Base-by-base conservation (phyloP, 306 rosid genomes). In the Citrullus amarus region DNA sequence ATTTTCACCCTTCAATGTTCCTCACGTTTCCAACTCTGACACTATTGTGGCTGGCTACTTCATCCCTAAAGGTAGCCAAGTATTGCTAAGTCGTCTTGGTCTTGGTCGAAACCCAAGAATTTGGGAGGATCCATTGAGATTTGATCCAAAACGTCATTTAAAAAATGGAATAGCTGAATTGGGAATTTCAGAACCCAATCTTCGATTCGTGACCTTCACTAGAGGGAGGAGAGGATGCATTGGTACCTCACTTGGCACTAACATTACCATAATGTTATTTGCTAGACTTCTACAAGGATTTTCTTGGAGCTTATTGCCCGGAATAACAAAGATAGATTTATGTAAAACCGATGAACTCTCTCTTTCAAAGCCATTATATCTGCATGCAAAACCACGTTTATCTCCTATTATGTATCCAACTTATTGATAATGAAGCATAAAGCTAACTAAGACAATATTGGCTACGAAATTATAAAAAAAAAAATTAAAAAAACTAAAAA, bases 11-110 rank as follows among this genome's bases (percentile, higher is more conserved):
- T 87, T 91, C 13, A 84, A 51, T 28, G 13, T 46, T 63, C 90
- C 96, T 4, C 90, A 88, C 51, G 79, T 84, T 4, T 74, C 86
- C 0, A 75, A 17, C 50, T 36, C 41, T 1, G 88, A 91, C 16
- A 51, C 57, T 2, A 6, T 30, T 0, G 81, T 90, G 1, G 76
- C 73, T 2, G 80, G 77, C 36, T 80, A 88, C 83, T 59, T 83
- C 44, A 84, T 88, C 62, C 87, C 88, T 8, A 87, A 87, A 20
- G 88, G 89, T 2, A 87, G 92, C 15, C 80, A 80, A 16, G 81
- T 89, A 28, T 0, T 88, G 3, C 41, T 90, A 0, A 84, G 87
- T 12, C 83, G 95, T 51, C 4, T 46, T 6, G 87, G 59, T 2
- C 80, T 88, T 0, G 82, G 85, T 2, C 79, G 82, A 44, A 46